Conservation (phyloP, 129 eudicot species). For the Scalesia atractyloides region DNA sequence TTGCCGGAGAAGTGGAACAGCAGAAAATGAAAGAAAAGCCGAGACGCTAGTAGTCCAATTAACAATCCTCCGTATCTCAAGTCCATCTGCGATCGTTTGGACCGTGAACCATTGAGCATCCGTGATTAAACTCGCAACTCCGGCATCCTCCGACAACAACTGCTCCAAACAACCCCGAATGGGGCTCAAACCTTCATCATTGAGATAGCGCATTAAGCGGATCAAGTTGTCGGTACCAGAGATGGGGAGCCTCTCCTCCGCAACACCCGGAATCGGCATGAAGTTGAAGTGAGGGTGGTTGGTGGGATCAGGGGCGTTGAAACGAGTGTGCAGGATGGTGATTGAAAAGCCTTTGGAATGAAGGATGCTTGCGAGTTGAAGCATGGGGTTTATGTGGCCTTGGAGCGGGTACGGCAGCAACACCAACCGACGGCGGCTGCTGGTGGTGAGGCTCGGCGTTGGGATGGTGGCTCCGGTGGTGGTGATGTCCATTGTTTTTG, state of each 20-base stretch:
- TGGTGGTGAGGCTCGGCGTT: neutral
- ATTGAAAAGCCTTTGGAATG: constrained; percentile 60
- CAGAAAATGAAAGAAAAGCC: constrained; percentile 32
- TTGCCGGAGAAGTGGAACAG: constrained; percentile 4
- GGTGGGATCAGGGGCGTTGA: constrained; percentile 46
- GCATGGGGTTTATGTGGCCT: constrained; percentile 70
- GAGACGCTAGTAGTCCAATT: constrained; percentile 25
- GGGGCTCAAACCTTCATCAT: constrained; percentile 26
- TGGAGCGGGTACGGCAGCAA: constrained; percentile 55
- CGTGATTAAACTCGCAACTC: constrained; percentile 45
- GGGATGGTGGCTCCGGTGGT: neutral
- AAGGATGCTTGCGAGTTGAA: constrained; percentile 60
- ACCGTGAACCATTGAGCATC: constrained; percentile 50
- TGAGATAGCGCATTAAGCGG: constrained; percentile 18
- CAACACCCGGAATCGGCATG: constrained; percentile 29
- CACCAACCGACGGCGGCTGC: constrained; percentile 21
- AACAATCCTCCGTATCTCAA: constrained; percentile 44
- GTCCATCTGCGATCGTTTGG: constrained; percentile 33
- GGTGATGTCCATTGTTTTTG: constrained; percentile 1
- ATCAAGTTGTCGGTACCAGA: neutral
- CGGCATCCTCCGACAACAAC: constrained; percentile 25
- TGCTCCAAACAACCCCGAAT: constrained; percentile 31
- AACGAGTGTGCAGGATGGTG: constrained; percentile 51
- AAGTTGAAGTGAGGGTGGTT: constrained; percentile 51
- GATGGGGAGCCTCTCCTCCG: neutral